These are phyloP conservation scores for Geotrichum australiense DNA, from an alignment of 1,139 yeast species.

Conservation along the genomic window DNA sequence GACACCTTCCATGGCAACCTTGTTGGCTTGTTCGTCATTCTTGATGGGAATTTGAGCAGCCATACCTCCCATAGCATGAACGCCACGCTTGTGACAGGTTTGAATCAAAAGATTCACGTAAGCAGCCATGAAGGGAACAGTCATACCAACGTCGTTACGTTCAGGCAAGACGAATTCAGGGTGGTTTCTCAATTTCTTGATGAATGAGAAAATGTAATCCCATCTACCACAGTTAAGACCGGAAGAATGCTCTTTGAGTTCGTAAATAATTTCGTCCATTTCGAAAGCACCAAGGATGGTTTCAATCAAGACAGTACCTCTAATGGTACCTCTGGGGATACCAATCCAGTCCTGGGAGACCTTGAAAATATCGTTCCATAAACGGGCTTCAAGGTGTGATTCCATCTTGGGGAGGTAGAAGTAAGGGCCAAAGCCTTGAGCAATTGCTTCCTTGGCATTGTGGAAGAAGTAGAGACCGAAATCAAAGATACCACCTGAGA, in stretches of 20 bases:
- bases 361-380: slow-evolving; percentile 73
- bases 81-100: slow-evolving; percentile 69
- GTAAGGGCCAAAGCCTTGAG: slow-evolving; percentile 66
- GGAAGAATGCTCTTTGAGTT: slow-evolving; percentile 64
- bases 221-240: slow-evolving; percentile 80
- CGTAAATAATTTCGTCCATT: slow-evolving; percentile 75
- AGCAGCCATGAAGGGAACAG: slow-evolving; percentile 66
- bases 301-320: slow-evolving; percentile 74
- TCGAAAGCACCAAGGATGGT: slow-evolving; percentile 73
- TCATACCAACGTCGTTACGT: slow-evolving; percentile 67
- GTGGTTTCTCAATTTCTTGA: slow-evolving; percentile 60
- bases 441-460: slow-evolving; percentile 55
- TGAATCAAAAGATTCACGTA: slow-evolving; percentile 61
- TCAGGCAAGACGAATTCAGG: slow-evolving; percentile 62
- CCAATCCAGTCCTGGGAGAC: slow-evolving; percentile 61
- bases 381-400: slow-evolving; percentile 69
- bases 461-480: slow-evolving; percentile 72
- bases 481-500: slow-evolving; percentile 68
- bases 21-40: slow-evolving; percentile 57
- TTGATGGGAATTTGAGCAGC: slow-evolving; percentile 79
- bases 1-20: slow-evolving; percentile 63
- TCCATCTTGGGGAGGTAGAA: slow-evolving; percentile 78
- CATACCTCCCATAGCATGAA: slow-evolving; percentile 81
- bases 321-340: slow-evolving; percentile 61
- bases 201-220: slow-evolving; percentile 73